Evolutionary conservation across 1,284 basidiomycete genomes (phyloP), one percentile per base, ranked within the genome.

Genomic region (Fomitopsis palustris): DNA sequence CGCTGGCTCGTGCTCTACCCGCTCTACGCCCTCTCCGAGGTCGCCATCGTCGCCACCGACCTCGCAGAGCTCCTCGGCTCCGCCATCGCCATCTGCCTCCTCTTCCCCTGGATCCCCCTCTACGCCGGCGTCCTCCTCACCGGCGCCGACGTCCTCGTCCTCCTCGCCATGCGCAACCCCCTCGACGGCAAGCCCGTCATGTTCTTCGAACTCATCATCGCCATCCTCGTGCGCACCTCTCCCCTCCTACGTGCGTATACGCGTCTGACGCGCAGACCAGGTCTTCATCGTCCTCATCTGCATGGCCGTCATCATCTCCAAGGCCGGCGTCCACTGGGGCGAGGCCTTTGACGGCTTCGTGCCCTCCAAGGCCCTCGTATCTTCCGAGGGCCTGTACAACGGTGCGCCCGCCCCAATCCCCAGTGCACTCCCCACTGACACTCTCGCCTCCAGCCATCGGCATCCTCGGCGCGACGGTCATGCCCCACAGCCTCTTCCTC

Each of bases 401-500:
- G 90, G 92, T 89, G 69, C 54, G 81, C n/a, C 57, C 29, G n/a
- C n/a, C 16, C 55, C 25, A 17, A 41, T 14, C 33, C 41, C 10
- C 16, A 54, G 60, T 43, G 27, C 31, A 6, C 8, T 19, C 16
- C 27, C 53, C 58, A 31, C 23, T 53, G n/a, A 54, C 67, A 27
- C 62, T 45, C 39, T 33, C 56, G n/a, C 62, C 55, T 6, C 25
- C 65, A 92, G 90, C 91, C 27, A 89, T 93, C 47, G 92, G 93
- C 56, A 88, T 93, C 60, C 71, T 93, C 12, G 92, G 92, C 21
- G 91, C 92, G 1, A 94, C 92, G 0, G 86, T 93, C 45, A 95
- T 88, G 95, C 95, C 96, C 0, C 96, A 98, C 71, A 89, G 90
- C 47, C 80, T 98, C 23, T 96, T 94, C 77, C 80, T 98, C 7